phyloP scores from a whole-genome alignment of 2,329 filamentous ascomycete genomes.

The Fusarium verticillioides region DNA sequence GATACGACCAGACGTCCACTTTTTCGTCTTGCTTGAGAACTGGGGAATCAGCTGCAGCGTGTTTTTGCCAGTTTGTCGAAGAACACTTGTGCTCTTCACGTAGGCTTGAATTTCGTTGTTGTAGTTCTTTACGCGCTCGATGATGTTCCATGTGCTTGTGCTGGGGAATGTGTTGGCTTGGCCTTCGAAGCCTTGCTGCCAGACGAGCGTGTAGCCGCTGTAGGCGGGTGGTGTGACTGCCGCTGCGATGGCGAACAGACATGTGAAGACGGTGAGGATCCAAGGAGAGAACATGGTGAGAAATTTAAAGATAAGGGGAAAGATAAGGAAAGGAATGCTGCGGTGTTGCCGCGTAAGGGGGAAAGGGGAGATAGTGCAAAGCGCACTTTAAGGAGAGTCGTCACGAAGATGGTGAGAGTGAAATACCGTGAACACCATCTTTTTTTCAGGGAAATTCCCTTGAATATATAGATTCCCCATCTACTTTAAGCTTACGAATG shows the following conservation, averaged over 20 bases:
- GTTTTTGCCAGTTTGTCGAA: slow-evolving; percentile 61
- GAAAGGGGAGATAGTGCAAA: neutral
- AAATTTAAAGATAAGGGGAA: neutral
- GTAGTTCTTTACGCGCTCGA: slow-evolving; percentile 54
- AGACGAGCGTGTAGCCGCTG: slow-evolving; percentile 52
- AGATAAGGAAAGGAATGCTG: neutral
- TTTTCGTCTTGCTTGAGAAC: slow-evolving; percentile 46
- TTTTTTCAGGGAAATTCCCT: neutral
- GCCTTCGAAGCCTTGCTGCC: slow-evolving; percentile 58
- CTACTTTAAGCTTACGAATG: neutral
- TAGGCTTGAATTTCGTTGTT: slow-evolving; percentile 66
- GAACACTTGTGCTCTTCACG: slow-evolving; percentile 56
- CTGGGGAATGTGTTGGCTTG: slow-evolving; percentile 48
- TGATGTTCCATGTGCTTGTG: slow-evolving; percentile 55
- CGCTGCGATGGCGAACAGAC: slow-evolving; percentile 46
- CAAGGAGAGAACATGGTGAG: slow-evolving; percentile 40
- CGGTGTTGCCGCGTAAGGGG: slow-evolving; percentile 15
- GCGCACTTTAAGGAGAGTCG: slow-evolving; percentile 6
- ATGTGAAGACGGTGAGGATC: slow-evolving; percentile 44
- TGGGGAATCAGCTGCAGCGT: slow-evolving; percentile 64
- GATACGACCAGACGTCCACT: slow-evolving; percentile 67
- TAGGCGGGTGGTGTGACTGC: slow-evolving; percentile 55
- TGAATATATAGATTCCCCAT: slow-evolving; percentile 8
- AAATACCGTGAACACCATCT: neutral
- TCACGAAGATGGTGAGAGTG: neutral